These are phyloP conservation scores for Aspergillus spinulosporus DNA, from an alignment of 2,329 filamentous ascomycete genomes.

Conservation along the genomic window DNA sequence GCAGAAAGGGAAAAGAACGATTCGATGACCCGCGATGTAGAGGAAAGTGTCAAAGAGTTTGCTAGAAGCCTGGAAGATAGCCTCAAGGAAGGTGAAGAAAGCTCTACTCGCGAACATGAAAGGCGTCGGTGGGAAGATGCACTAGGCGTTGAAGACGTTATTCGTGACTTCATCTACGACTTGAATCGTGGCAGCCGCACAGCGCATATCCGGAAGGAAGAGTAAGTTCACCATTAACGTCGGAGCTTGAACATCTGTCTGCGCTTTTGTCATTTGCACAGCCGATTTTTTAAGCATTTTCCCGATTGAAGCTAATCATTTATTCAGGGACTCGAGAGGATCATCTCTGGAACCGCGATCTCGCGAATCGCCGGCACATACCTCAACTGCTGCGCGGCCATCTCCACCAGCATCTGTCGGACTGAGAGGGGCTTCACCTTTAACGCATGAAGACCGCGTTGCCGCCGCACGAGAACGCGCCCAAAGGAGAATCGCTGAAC, in stretches of 20 bases:
- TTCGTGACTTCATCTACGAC: conserved; percentile 97
- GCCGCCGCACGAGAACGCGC: conserved; percentile 97
- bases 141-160: conserved; percentile 91
- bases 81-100: conserved; percentile 76
- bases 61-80: conserved; percentile 79
- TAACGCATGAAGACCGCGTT: conserved; percentile 88
- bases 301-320: conserved; percentile 17
- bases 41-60: conserved; percentile 92
- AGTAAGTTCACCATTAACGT: conserved; percentile 42
- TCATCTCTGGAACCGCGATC: conserved; percentile 53
- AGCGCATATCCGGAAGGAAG: conserved; percentile 66
- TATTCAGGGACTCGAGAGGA: conserved; percentile 56
- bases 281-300: background rate
- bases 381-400: conserved; percentile 33
- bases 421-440: conserved; percentile 72
- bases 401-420: conserved; percentile 50
- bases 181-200: conserved; percentile 82
- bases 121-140: conserved; percentile 93
- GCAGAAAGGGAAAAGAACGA: conserved; percentile 92
- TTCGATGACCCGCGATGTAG: conserved; percentile 92
- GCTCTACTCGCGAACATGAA: conserved; percentile 82
- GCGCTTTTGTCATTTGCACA: background rate
- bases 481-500: conserved; percentile 94
- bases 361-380: conserved; percentile 51
- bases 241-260: background rate